phyloP scores from a whole-genome alignment of 352 stramenopile species.

The Plasmopara viticola region DNA sequence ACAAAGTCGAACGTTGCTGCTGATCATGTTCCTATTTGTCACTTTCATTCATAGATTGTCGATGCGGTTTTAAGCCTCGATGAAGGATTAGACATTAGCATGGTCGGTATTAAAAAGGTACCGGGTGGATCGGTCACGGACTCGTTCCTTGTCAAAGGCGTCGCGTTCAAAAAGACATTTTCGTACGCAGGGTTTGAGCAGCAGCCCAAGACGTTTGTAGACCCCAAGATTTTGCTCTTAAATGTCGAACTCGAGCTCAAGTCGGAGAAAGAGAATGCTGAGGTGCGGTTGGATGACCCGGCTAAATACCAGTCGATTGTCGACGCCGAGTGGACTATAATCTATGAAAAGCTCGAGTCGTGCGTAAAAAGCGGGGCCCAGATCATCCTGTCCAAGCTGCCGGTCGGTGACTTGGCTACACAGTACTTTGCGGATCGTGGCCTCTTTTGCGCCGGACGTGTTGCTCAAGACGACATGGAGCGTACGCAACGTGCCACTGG shows the following conservation, averaged over 20 bases:
- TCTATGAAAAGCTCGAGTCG: slow-evolving; percentile 97
- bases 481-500: slow-evolving; percentile 94
- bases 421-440: slow-evolving; percentile 99
- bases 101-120: slow-evolving; percentile 98
- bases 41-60: slow-evolving; percentile 71
- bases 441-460: slow-evolving; percentile 96
- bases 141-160: slow-evolving; percentile 96
- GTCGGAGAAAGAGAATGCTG: slow-evolving; percentile 98
- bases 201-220: slow-evolving; percentile 97
- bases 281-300: slow-evolving; percentile 97
- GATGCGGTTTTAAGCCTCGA: slow-evolving; percentile 93
- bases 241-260: slow-evolving; percentile 99
- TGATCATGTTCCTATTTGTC: background rate
- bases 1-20: background rate
- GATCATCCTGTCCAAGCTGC: slow-evolving; percentile 97
- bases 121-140: slow-evolving; percentile 95
- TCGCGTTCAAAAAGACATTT: slow-evolving; percentile 99
- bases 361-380: slow-evolving; percentile 91
- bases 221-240: slow-evolving; percentile 96
- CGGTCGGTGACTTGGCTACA: slow-evolving; percentile 95
- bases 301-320: slow-evolving; percentile 99
- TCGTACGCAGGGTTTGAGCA: slow-evolving; percentile 99
- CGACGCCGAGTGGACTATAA: slow-evolving; percentile 99
- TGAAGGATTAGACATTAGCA: slow-evolving; percentile 77
- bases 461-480: slow-evolving; percentile 96